A percentile compares a stretch with the other conserved stretches of the same genome.
These are phyloP conservation scores for Emergomyces orientalis DNA, from an alignment of 2,329 filamentous ascomycete species.

Conservation along the genomic window DNA sequence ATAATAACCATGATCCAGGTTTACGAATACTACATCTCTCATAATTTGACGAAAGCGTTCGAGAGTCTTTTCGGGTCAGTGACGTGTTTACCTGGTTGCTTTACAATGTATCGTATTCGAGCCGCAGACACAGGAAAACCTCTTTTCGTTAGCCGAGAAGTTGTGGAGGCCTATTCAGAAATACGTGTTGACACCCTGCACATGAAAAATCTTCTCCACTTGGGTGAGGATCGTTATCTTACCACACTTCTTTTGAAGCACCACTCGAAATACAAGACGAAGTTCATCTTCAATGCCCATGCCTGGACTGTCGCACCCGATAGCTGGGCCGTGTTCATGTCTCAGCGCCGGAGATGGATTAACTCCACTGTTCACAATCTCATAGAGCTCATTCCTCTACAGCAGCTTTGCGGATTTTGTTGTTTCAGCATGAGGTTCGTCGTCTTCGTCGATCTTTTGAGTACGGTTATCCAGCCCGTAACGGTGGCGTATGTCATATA, in stretches of 20 bases:
- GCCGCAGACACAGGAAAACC: constrained; percentile 92
- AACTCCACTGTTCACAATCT: constrained; percentile 98
- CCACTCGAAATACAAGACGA: constrained; percentile 93
- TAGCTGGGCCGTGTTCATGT: constrained; percentile 88
- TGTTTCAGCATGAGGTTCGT: constrained; percentile 99
- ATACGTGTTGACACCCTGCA: constrained; percentile 96
- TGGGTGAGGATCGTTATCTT: constrained; percentile 95
- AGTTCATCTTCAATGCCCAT: constrained; percentile 85
- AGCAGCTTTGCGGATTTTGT: constrained; percentile 96
- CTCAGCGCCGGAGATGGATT: constrained; percentile 98
- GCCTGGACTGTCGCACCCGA: constrained; percentile 97
- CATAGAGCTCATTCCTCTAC: constrained; percentile 85
- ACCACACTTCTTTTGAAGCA: constrained; percentile 89
- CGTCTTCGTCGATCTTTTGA: constrained; percentile 86
- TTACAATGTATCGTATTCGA: constrained; percentile 97
- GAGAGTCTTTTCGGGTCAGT: constrained; percentile 95
- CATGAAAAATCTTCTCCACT: constrained; percentile 95
- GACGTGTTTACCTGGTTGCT: constrained; percentile 96
- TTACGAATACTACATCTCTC: constrained; percentile 99
- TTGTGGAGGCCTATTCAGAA: constrained; percentile 78
- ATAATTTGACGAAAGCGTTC: constrained; percentile 94
- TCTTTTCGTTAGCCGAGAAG: constrained; percentile 86
- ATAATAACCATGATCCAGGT: constrained; percentile 99
- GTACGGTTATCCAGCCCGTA: constrained; percentile 84
- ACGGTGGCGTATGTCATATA: constrained; percentile 85